Evolutionary conservation across 2,329 filamentous ascomycete genomes (phyloP), one percentile per base, ranked within the genome.

Genomic region (Moelleriella libera): DNA sequence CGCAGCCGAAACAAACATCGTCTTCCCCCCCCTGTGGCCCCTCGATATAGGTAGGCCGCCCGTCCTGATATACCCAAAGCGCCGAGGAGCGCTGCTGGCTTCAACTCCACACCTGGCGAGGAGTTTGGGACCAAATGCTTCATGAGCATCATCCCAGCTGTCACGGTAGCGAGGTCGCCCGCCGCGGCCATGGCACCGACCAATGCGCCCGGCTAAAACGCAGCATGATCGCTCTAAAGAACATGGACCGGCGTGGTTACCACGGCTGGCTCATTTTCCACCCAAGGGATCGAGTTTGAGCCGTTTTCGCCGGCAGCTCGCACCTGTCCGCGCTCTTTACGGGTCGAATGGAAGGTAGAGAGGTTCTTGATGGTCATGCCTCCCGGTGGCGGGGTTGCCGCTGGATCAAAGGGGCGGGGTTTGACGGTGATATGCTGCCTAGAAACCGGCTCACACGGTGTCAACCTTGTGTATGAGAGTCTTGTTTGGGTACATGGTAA

Each of bases 1-100:
- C 0, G 85, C 85, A 6, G 83, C 80, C 41, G 78, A 83, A 54
- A 90, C 75, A 64, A 88, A 85, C 57, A 90, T 85, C 21, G 82
- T 88, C 51, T 84, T 78, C 1, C 78, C 79, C 44, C 67, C 60
- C 56, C 75, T n/a, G 75, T 42, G 79, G 72, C 21, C 5, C 5
- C 52, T 21, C 3, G 21, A 21, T 21, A 21, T 21, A 21, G 2
- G 21, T 21, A 21, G 21, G 21, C 21, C 21, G 21, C 21, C 21
- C 21, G 21, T 21, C 21, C 21, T 3, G 21, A 2, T 21, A 21
- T 21, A 21, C 21, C 21, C 21, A 21, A 21, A 21, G 21, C 21
- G 21, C 21, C 21, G 21, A 21, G 21, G 21, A 21, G 21, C 2
- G 21, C 2, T 21, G 21, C 21, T 21, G 21, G 21, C 21, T 21